Evolutionary conservation across 305 asterid species (phyloP), one percentile per base, ranked within the genome.

Genomic region (Plantago coronopus): DNA sequence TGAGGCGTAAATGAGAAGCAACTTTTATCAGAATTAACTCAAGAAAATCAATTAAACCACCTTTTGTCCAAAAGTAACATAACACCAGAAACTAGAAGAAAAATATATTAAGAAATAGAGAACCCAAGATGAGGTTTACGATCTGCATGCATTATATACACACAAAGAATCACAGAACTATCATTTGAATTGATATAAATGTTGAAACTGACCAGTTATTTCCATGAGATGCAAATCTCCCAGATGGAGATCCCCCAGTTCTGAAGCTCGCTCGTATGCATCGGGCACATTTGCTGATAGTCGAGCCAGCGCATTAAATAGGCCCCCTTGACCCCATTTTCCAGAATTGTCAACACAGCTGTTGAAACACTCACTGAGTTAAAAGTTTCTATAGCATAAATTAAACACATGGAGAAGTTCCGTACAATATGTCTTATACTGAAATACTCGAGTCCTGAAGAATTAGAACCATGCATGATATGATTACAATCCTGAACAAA

Each of bases 321-420:
- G 64, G 45, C 98, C 96, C 50, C 98, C 98, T 51, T 53, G 95
- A 29, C 98, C 98, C 98, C 98, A 91, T 53, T 66, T 89, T 74
- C 98, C 98, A 63, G 98, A 91, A 78, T 79, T 67, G 80, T 91
- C 98, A 67, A 91, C 86, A 64, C 98, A 91, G 72, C 98, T 91
- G 88, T 67, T 21, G 47, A 75, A 42, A 69, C 22, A 63, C 38
- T 70, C 62, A 68, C 57, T 54, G 19, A 40, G 59, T 70, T 73
- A 72, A 70, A 43, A 40, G 15, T 57, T 42, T 25, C 17, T 48
- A 38, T 44, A 40, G 40, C 16, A 71, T 22, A 47, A 25, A 60
- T 54, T 44, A 22, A 55, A 67, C 29, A 70, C 59, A 38, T 34
- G 22, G 43, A 44, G 65, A 38, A 48, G 62, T 19, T 57, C 34